phyloP scores from a whole-genome alignment of 2,329 filamentous ascomycete genomes.

The Coniosporium tulheliwenetii region DNA sequence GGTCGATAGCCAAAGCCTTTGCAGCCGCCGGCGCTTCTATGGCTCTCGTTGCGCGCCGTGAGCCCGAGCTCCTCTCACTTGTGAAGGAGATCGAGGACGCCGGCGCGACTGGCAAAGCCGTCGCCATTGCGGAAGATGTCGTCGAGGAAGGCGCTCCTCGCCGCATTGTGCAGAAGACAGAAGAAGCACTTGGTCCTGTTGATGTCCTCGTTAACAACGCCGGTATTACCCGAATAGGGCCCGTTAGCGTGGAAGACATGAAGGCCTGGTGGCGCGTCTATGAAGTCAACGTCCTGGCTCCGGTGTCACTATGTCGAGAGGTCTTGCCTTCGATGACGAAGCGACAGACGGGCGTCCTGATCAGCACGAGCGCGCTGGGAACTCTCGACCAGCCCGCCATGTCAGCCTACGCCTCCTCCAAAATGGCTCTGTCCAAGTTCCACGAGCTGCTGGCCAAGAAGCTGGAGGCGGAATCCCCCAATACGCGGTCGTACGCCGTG shows the following conservation, averaged over 20 bases:
- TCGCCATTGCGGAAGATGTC: too few relatives aligned
- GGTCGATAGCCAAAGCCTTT: conserved; percentile 2
- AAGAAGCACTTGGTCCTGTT: conserved; percentile 2
- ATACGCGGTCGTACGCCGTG: conserved; percentile 7
- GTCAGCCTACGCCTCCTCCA: conserved; percentile 10
- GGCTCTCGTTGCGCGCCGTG: conserved; percentile 5
- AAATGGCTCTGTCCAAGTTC: conserved; percentile 11
- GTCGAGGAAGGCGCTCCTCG: conserved; percentile 5
- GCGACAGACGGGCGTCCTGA: conserved; percentile 6
- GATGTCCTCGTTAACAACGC: conserved; percentile 6
- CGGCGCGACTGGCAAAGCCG: conserved; percentile 5
- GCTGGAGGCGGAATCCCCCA: conserved; percentile 7
- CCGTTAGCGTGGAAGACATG: conserved; percentile 3
- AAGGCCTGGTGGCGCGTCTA: too few relatives aligned
- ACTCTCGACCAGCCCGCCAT: conserved; percentile 7
- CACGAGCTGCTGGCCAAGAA: conserved; percentile 8
- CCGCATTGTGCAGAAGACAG: conserved; percentile 4
- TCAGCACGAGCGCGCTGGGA: conserved; percentile 6
- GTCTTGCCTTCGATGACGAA: conserved; percentile 8
- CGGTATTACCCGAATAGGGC: conserved; percentile 6
- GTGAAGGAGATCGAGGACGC: conserved; percentile 7
- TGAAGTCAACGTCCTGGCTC: too few relatives aligned
- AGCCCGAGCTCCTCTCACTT: conserved; percentile 6
- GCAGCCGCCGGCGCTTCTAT: conserved; percentile 2
- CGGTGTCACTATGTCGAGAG: too few relatives aligned